Base-by-base conservation (phyloP, 2,329 filamentous ascomycete genomes). In the Juglanconis oblonga region DNA sequence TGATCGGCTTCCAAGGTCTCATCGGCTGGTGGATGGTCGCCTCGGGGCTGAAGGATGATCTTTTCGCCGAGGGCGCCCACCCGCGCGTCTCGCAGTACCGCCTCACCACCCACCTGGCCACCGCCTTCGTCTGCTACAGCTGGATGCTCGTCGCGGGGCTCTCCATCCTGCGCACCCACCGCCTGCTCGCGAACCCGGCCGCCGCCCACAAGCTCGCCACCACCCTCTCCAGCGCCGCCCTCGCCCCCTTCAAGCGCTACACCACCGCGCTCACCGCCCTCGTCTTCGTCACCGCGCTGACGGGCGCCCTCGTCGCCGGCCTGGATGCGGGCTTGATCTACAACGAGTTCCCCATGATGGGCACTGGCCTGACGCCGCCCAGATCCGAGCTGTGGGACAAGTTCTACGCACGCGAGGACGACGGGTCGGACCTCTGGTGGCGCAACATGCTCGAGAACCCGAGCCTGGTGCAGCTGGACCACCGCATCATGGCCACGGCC, bases 1-100 rank as follows among this genome's bases (percentile, higher is more conserved):
- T 98, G 68, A 97, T 99, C 69, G 95, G 92, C 57, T 95, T 97
- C 74, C 95, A 99, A 74, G 95, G 95, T 49, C 85, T 95, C 69
- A 88, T 99, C 65, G 95, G 95, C 57, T 99, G 95, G 95, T 99
- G 95, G 92, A 99, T 99, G 95, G 95, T 99, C 67, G 96, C 96
- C 76, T 96, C 91, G 10, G 95, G 95, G 1, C 81, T 99, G 64
- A 96, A 94, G 73, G 95, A 98, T 72, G 95, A 99, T 73, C 84
- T 99, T 33, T 97, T 99, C 71, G 91, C 91, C 24, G 89, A 91
- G 2, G 95, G 93, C 11, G 90, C 88, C 59, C 92, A 97, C 73
- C 95, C 95, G 0, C 87, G 95, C 61, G 95, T 99, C 53, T 94
- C 89, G 64, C 95, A 99, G 76, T 99, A 99, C 77, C 87, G 95